Evolutionary conservation across 345 rosid species (phyloP).

Genomic region (Rhodamnia argentea): DNA sequence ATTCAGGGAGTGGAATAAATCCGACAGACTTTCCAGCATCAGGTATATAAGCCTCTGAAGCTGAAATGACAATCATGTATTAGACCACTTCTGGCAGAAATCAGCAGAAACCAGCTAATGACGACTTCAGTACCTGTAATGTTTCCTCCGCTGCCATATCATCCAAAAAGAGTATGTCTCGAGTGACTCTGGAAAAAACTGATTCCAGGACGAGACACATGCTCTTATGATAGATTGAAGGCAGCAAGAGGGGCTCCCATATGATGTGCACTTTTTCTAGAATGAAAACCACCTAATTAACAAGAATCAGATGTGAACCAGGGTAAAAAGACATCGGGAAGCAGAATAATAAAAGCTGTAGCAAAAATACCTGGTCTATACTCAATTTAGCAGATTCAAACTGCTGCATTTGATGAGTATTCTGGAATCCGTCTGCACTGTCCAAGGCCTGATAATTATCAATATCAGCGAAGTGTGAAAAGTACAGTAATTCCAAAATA

Average conservation of each 20-base stretch:
- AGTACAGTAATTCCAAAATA: background rate
- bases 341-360: background rate
- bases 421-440: slow-evolving; percentile 90
- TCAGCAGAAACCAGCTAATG: background rate
- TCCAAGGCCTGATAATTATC: slow-evolving; percentile 58
- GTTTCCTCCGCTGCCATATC: slow-evolving; percentile 99
- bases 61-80: slow-evolving; percentile 23
- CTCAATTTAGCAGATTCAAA: slow-evolving; percentile 86
- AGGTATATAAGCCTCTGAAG: slow-evolving; percentile 70
- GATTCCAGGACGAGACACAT: slow-evolving; percentile 77
- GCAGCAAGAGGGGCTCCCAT: slow-evolving; percentile 86
- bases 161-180: slow-evolving; percentile 76
- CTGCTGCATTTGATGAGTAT: slow-evolving; percentile 72
- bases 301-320: background rate
- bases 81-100: background rate
- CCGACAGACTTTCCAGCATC: slow-evolving; percentile 64
- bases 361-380: slow-evolving; percentile 62
- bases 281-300: slow-evolving; percentile 64
- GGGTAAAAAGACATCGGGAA: background rate
- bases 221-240: slow-evolving; percentile 71
- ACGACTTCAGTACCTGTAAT: slow-evolving; percentile 39
- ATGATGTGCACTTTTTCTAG: slow-evolving; percentile 87
- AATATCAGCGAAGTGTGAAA: background rate
- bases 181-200: slow-evolving; percentile 59
- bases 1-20: slow-evolving; percentile 51